These are phyloP conservation scores for Talaromyces stipitatus DNA, from an alignment of 495 filamentous ascomycete genomes.

Conservation along the genomic window DNA sequence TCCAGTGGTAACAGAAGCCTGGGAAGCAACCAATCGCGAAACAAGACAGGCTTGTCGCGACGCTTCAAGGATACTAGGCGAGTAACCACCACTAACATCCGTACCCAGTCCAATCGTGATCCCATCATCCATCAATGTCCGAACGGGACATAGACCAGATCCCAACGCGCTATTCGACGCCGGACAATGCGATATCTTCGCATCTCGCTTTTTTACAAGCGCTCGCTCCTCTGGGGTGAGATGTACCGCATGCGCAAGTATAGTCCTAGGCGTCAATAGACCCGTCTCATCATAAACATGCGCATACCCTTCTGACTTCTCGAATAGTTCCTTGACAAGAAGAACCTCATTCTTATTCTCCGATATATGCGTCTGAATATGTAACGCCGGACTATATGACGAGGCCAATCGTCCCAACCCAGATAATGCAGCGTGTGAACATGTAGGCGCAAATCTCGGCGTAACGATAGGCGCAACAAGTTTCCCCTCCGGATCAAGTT, in stretches of 20 bases:
- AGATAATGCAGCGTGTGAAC: constrained; percentile 50
- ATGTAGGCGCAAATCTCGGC: constrained; percentile 81
- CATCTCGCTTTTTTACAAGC: constrained; percentile 50
- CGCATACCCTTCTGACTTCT: constrained; percentile 55
- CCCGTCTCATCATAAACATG: constrained; percentile 68
- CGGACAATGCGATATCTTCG: constrained; percentile 79
- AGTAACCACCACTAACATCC: constrained; percentile 83
- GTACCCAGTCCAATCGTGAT: constrained; percentile 80
- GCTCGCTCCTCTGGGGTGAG: constrained; percentile 53
- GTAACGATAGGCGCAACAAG: constrained; percentile 78
- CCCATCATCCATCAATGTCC: constrained; percentile 63
- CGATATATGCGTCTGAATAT: constrained; percentile 85
- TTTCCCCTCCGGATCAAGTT: constrained; percentile 52
- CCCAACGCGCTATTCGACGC: constrained; percentile 74
- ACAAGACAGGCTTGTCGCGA: constrained; percentile 71
- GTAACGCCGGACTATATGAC: constrained; percentile 46
- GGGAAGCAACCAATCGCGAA: constrained; percentile 41
- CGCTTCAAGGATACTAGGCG: constrained; percentile 68
- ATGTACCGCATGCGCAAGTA: constrained; percentile 84
- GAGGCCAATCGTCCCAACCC: constrained; percentile 56
- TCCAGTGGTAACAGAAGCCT: constrained; percentile 3
- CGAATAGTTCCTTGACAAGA: constrained; percentile 66
- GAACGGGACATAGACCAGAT: constrained; percentile 63
- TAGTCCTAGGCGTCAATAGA: constrained; percentile 63
- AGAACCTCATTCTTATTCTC: constrained; percentile 70